Conservation (phyloP, 2,329 filamentous ascomycete genomes). For the Arthrinium phaeospermum region DNA sequence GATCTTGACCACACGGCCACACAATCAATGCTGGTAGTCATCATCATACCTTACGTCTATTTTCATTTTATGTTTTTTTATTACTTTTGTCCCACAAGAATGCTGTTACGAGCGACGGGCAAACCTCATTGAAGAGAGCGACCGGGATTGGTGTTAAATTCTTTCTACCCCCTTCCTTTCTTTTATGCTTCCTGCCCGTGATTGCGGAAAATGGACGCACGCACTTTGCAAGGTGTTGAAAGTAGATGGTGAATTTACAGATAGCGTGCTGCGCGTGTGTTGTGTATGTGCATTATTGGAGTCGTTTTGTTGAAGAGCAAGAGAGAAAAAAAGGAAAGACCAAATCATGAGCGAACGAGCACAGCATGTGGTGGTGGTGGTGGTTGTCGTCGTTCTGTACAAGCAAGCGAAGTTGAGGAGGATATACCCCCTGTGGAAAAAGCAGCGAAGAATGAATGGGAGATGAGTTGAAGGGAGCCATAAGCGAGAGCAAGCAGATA, state of each 20-base stretch:
- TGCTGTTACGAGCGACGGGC: neutral
- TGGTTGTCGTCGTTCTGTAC: neutral
- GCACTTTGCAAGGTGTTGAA: conserved; percentile 9
- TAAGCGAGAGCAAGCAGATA: neutral
- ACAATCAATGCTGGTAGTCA: conserved; percentile 10
- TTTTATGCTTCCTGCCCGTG: neutral
- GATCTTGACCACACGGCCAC: conserved; percentile 24
- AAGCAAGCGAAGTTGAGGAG: conserved; percentile 11
- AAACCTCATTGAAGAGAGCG: neutral
- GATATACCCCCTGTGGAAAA: conserved; percentile 16
- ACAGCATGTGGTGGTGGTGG: no score
- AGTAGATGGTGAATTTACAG: neutral
- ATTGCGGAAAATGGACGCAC: neutral
- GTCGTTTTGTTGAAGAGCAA: neutral
- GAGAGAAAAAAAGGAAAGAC: neutral
- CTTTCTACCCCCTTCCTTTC: neutral
- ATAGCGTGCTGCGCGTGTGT: no score
- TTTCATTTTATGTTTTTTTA: neutral
- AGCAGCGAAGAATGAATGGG: neutral
- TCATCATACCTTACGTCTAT: conserved; percentile 14
- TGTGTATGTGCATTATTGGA: neutral
- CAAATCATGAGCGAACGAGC: neutral
- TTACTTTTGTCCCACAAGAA: neutral
- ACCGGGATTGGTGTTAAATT: neutral
- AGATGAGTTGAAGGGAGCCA: neutral